A percentile compares a stretch with the other conserved stretches of the same genome.
phyloP scores from a whole-genome alignment of 2,329 filamentous ascomycete species.

The Metarhizium robertsii region DNA sequence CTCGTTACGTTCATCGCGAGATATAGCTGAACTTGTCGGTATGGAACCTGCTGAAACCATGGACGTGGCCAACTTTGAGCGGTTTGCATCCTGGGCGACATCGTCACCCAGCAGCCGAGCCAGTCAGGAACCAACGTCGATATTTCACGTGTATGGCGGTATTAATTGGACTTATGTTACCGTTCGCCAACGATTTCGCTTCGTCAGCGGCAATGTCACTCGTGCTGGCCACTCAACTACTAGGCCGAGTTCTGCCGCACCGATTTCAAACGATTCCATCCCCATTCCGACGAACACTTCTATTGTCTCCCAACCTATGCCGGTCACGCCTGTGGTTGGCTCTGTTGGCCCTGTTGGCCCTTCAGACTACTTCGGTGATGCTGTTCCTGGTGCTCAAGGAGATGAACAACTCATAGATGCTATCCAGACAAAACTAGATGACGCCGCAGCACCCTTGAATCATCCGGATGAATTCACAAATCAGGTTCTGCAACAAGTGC shows the following conservation, averaged over 20 bases:
- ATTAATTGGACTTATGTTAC: conserved; percentile 64
- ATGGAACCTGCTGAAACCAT: conserved; percentile 35
- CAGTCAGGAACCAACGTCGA: conserved; percentile 40
- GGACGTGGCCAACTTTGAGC: conserved; percentile 39
- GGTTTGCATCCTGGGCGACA: conserved; percentile 63
- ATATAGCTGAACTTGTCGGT: conserved; percentile 46
- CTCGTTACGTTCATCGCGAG: conserved; percentile 49
- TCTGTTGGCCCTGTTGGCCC: conserved; percentile 11
- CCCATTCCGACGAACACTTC: conserved; percentile 8
- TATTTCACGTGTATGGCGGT: conserved; percentile 52
- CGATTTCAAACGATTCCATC: conserved; percentile 25
- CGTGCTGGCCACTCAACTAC: conserved; percentile 12
- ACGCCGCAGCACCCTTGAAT: conserved; percentile 13
- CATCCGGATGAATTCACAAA: conserved; percentile 35
- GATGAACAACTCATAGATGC: conserved; percentile 4
- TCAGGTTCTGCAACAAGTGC: conserved; percentile 24
- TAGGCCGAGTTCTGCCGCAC: conserved; percentile 30
- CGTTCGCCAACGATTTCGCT: conserved; percentile 56
- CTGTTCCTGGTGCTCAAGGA: conserved; percentile 6
- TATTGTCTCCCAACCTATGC: conserved; percentile 22
- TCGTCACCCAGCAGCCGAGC: conserved; percentile 44
- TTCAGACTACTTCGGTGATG: conserved; percentile 34
- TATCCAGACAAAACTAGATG: conserved; percentile 3
- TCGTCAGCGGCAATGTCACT: conserved; percentile 50
- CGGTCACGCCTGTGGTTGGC: conserved; percentile 19